Conservation (phyloP, 2,329 filamentous ascomycete species). For the Penicillium sp. region DNA sequence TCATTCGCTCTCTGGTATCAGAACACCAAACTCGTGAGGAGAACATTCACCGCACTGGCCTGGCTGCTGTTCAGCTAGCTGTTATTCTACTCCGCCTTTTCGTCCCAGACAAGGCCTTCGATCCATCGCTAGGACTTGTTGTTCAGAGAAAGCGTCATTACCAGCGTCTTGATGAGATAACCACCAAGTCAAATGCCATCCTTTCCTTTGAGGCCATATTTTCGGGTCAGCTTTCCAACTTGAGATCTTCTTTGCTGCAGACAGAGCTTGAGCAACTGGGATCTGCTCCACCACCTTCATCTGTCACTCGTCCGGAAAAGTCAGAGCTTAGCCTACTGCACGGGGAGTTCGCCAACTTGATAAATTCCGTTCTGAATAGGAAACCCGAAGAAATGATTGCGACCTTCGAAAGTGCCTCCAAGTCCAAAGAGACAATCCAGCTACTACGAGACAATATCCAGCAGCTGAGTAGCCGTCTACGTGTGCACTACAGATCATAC, state of each 20-base stretch:
- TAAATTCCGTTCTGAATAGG: slow-evolving; percentile 64
- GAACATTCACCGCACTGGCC: slow-evolving; percentile 48
- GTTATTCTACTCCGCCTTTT: slow-evolving; percentile 77
- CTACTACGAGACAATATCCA: slow-evolving; percentile 62
- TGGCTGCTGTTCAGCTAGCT: slow-evolving; percentile 77
- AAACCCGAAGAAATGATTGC: slow-evolving; percentile 36
- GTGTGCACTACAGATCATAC: slow-evolving; percentile 73
- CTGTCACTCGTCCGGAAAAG: slow-evolving; percentile 71
- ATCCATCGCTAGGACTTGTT: slow-evolving; percentile 68
- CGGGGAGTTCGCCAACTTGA: slow-evolving; percentile 77
- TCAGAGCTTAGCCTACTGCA: slow-evolving; percentile 75
- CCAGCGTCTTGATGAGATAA: slow-evolving; percentile 61
- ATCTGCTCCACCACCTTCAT: slow-evolving; percentile 65
- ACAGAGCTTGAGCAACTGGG: slow-evolving; percentile 68
- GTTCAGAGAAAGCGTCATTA: slow-evolving; percentile 67
- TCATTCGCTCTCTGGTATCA: slow-evolving; percentile 30
- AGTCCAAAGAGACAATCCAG: slow-evolving; percentile 39
- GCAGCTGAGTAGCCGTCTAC: slow-evolving; percentile 72
- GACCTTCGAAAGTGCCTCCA: slow-evolving; percentile 16
- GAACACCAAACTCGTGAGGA: slow-evolving; percentile 20
- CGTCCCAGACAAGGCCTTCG: slow-evolving; percentile 83
- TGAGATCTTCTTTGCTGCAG: slow-evolving; percentile 67
- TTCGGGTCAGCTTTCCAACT: slow-evolving; percentile 69
- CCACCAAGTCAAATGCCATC: slow-evolving; percentile 63
- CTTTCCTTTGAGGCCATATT: slow-evolving; percentile 68